These are phyloP conservation scores for Linnemannia hyalina DNA, from an alignment of 192 early-diverging fungal species.

Conservation along the genomic window DNA sequence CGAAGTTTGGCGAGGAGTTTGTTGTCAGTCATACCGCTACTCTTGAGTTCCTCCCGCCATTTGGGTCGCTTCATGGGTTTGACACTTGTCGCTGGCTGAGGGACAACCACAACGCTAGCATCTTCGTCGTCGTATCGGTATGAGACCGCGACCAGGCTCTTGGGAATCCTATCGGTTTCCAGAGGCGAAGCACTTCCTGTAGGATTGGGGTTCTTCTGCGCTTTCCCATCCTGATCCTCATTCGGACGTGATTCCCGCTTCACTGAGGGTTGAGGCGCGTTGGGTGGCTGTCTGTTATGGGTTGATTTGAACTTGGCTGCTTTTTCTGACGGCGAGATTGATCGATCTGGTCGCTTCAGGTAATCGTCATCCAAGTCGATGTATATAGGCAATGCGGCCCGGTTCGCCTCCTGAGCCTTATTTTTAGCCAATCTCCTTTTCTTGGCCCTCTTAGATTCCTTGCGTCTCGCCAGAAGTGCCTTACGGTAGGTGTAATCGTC, in stretches of 20 bases:
- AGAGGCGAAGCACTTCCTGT: background rate
- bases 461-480: background rate
- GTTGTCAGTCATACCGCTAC: background rate
- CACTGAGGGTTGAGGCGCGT: background rate
- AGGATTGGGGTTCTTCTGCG: background rate
- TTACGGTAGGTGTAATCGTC: background rate
- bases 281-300: background rate
- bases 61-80: slow-evolving; percentile 3
- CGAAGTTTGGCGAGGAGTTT: background rate
- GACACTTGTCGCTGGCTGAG: background rate
- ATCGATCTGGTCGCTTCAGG: background rate
- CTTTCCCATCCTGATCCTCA: background rate
- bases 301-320: background rate
- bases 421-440: background rate
- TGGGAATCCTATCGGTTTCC: background rate
- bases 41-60: slow-evolving; percentile 8
- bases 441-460: background rate
- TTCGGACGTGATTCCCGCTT: background rate
- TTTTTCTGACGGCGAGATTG: background rate
- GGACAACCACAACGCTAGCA: background rate
- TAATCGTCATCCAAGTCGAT: slow-evolving; percentile 15
- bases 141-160: background rate
- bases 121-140: background rate
- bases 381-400: background rate
- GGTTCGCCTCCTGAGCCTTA: background rate